Evolutionary conservation across 805 yeast genomes (phyloP), one percentile per base, ranked within the genome.

Genomic region (Cyberlindnera lachancei): DNA sequence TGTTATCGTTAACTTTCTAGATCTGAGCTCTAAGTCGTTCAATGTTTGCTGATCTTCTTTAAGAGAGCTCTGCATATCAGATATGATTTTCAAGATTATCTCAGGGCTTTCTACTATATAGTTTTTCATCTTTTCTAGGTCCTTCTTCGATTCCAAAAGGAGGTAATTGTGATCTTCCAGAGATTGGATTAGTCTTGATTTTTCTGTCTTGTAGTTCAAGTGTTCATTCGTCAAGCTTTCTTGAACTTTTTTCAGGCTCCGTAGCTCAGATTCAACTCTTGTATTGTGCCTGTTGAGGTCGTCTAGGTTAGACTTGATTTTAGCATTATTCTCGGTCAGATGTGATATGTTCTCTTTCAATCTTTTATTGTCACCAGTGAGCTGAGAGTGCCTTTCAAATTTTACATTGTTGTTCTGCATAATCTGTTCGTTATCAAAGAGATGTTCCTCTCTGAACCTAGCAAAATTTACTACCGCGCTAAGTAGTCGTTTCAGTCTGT

Each of bases 381-480:
- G 61, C 13, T 59, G 54, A 35, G 67, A 64, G 28, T 65, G 61
- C 32, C 65, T 60, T 18, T 66, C 68, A 14, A 73, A 55, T 30
- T 70, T 58, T 9, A 61, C 50, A 32, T 77, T 81, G 38, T 76
- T 70, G 27, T 65, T 61, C 6, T 66, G 59, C 18, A 79, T 73
- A 17, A 81, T 59, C 17, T 70, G 71, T 39, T 78, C 85, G 48
- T 82, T 77, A 43, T 80, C 87, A 16, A 64, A 67, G 52, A 78
- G 70, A 37, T 82, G 76, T 42, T 78, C 85, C 45, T 84, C 94
- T 43, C 94, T 68, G 48, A 82, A 86, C 35, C 90, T 61, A 1
- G 94, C 94, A 63, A 74, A 87, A 52, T 87, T 87, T 15, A 86
- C 81, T 30, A 86, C 75, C 1, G 92, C 92, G 51, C 94, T 84